Percentiles rank a stretch among this genome's conserved stretches.
Evolutionary conservation across 2,329 filamentous ascomycete species (phyloP).

Genomic region (Pestalotiopsis sp.): DNA sequence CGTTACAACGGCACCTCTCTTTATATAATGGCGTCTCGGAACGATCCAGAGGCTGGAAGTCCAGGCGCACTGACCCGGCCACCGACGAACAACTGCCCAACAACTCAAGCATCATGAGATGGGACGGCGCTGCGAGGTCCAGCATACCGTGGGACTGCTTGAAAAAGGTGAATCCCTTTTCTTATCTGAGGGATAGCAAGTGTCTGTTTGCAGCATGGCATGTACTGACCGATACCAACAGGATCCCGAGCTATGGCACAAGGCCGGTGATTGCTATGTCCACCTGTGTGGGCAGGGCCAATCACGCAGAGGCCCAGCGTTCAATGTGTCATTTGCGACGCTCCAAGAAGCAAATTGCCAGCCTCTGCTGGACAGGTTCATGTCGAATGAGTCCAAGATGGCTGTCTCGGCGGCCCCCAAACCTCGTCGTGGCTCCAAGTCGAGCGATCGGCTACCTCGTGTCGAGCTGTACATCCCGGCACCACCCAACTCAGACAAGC

Average conservation of each 20-base stretch:
- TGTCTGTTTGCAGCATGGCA: background rate
- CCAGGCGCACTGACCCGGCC: constrained; percentile 33
- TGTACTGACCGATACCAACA: constrained; percentile 35
- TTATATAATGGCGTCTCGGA: constrained; percentile 38
- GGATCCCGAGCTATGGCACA: constrained; percentile 74
- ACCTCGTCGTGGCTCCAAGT: constrained; percentile 22
- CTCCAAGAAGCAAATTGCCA: constrained; percentile 62
- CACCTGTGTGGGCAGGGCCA: constrained; percentile 69
- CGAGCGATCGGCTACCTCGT: constrained; percentile 40
- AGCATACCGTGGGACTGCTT: constrained; percentile 50
- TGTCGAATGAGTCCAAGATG: constrained; percentile 36
- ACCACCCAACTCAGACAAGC: constrained; percentile 54
- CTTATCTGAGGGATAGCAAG: background rate
- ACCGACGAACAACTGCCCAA: constrained; percentile 29
- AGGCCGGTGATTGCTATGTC: constrained; percentile 70
- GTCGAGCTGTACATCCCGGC: constrained; percentile 73
- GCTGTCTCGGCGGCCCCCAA: constrained; percentile 29
- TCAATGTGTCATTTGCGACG: constrained; percentile 63
- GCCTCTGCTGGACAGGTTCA: constrained; percentile 60
- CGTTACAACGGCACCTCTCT: constrained; percentile 20
- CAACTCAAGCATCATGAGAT: constrained; percentile 45
- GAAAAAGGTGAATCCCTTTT: constrained; percentile 44
- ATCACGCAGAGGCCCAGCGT: constrained; percentile 68
- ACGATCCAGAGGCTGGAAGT: constrained; percentile 38
- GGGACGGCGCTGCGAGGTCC: constrained; percentile 52